Evolutionary conservation across 2,329 filamentous ascomycete genomes (phyloP), one percentile per base, ranked within the genome.

Genomic region (Phaeomoniella chlamydospora): DNA sequence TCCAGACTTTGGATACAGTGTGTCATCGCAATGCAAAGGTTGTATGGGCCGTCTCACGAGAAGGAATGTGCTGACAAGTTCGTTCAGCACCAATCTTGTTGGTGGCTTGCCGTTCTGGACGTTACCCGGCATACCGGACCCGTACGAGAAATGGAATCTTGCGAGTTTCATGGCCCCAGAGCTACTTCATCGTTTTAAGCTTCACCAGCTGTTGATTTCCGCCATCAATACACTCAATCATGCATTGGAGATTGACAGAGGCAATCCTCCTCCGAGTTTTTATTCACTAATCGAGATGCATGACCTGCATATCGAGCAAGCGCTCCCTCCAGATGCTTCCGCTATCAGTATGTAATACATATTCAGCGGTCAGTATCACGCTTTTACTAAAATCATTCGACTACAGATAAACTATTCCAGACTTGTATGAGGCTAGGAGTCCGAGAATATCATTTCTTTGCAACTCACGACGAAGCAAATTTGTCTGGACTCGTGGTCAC

Each of bases 281-380:
- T 35, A 33, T 36, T 38, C 39, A 4, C 39, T 40, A 11, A 35
- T 40, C 31, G 36, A 38, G n/a, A 13, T 40, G 4, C 38, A 37
- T 19, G 39, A 40, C 33, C 22, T 15, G 16, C 39, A 40, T 19
- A 18, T 38, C 12, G 9, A 26, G 22, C 15, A 29, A 36, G 35
- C 31, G 17, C 15, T 39, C n/a, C 22, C 32, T 15, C 34, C 34
- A 12, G 15, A 33, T 29, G 16, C 11, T 26, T 37, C 34, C 34
- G 34, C 34, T 15, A 14, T 33, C 34, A 13, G 15, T 4, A 11
- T 34, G 16, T 12, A 11, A 4, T n/a, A 30, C 12, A 12, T 18
- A 29, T 10, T 17, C n/a, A n/a, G n/a, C n/a, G n/a, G n/a, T n/a
- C n/a, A n/a, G n/a, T n/a, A n/a, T n/a, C n/a, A n/a, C 9, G 22